Base-by-base conservation (phyloP, 2,329 filamentous ascomycete species). In the Trichoderma sp. region DNA sequence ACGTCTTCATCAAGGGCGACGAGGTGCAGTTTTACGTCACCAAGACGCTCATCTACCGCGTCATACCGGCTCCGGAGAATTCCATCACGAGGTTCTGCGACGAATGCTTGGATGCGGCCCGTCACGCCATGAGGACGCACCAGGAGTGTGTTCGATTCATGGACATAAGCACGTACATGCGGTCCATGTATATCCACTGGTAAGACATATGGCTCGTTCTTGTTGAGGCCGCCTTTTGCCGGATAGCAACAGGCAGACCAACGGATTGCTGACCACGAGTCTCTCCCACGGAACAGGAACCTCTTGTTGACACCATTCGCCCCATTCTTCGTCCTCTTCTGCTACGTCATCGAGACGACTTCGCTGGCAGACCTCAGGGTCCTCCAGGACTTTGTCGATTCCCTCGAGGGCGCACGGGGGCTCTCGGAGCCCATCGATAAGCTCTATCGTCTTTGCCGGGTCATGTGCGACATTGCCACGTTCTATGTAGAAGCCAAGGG, bases 401-500 rank as follows among this genome's bases (percentile, higher is more conserved):
- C 84, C 2, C 80, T 89, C 3, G 79, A 83, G 66, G 79, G 80
- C 0, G 79, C 81, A 3, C 79, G 79, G 52, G 78, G 78, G 5
- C 76, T 82, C 2, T 89, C 86, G 1, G 83, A 88, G 70, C 82
- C 84, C 2, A 81, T 87, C 24, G 80, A 83, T 30, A 87, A 86
- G 70, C 78, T 90, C 14, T 83, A 87, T 70, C 83, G 81, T n/a
- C 79, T 90, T 30, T 89, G 85, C 69, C 80, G 83, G 43, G 81
- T 89, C 28, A 85, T 90, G 72, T 81, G 82, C 66, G 84, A 84
- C 63, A 85, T 90, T 6, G 86, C 87, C 7, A 79, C 79, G 51
- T 75, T 88, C 4, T 90, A 90, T 68, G 78, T 89, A 6, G 83
- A 88, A 70, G 83, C 86, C 28, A 88, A 87, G 70, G 76, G 78